Conservation (phyloP, 176 grass and related monocot genomes). For the Triticum dicoccoides region DNA sequence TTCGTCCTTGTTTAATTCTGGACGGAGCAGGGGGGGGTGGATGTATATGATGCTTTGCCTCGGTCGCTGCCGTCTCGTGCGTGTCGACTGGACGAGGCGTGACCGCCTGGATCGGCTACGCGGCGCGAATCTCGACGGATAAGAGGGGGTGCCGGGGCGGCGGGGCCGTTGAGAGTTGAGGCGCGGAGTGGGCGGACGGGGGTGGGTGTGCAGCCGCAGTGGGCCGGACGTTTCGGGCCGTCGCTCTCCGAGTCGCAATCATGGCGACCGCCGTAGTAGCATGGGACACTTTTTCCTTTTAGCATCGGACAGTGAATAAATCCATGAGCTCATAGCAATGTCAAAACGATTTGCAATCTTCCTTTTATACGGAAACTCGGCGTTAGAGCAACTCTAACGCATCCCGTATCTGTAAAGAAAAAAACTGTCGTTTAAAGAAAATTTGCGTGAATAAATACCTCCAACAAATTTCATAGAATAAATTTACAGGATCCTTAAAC, state of each 20-base stretch:
- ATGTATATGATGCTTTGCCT: not conserved
- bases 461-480: too few species aligned
- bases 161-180: not conserved
- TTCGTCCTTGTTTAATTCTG: slow-evolving; percentile 12
- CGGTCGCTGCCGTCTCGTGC: not conserved
- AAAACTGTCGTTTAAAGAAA: too few species aligned
- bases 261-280: not conserved
- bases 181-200: not conserved
- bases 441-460: too few species aligned
- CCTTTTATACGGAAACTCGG: too few species aligned
- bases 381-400: too few species aligned
- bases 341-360: not conserved
- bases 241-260: not conserved
- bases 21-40: not conserved
- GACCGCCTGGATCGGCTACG: not conserved
- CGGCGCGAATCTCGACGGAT: slow-evolving; percentile 9
- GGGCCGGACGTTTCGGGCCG: not conserved
- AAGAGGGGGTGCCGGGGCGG: not conserved
- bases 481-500: too few species aligned
- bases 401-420: too few species aligned
- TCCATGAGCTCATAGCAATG: not conserved
- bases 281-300: not conserved
- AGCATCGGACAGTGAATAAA: not conserved
- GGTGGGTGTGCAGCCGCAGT: not conserved
- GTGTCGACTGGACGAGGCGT: not conserved